These are phyloP conservation scores for Rosa lucieae DNA, from an alignment of 306 rosid species.

Conservation along the genomic window DNA sequence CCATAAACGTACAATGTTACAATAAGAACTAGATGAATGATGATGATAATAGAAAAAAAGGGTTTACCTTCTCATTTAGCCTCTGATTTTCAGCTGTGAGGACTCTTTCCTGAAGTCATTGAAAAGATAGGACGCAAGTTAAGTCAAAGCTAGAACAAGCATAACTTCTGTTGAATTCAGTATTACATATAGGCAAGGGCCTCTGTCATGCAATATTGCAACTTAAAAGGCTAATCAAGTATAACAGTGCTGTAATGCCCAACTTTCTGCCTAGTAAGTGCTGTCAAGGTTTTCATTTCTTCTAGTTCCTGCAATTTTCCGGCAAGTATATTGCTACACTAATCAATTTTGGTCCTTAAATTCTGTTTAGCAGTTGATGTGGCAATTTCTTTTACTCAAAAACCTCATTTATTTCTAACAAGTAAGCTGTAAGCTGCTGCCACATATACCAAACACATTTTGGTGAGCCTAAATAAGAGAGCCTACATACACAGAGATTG, in stretches of 20 bases:
- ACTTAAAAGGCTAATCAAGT: not conserved
- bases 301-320: not conserved
- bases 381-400: not conserved
- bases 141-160: not conserved
- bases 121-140: constrained; percentile 2
- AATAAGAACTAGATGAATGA: not conserved
- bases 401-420: not conserved
- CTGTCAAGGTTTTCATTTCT: not conserved
- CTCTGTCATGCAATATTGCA: not conserved
- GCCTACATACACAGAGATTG: not conserved
- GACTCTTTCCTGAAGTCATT: constrained; percentile 53
- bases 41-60: not conserved
- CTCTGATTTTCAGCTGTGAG: constrained; percentile 60
- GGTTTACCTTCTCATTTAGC: constrained; percentile 63
- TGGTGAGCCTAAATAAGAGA: not conserved
- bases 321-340: not conserved
- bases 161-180: not conserved
- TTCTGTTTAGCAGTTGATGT: not conserved
- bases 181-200: not conserved
- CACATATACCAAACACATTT: not conserved
- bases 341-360: not conserved
- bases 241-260: not conserved
- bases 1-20: no score
- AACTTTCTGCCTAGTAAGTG: not conserved
- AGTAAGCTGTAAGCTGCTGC: not conserved